Evolutionary conservation across 2,329 filamentous ascomycete genomes (phyloP).

Genomic region (Pestalotiopsis sp.): DNA sequence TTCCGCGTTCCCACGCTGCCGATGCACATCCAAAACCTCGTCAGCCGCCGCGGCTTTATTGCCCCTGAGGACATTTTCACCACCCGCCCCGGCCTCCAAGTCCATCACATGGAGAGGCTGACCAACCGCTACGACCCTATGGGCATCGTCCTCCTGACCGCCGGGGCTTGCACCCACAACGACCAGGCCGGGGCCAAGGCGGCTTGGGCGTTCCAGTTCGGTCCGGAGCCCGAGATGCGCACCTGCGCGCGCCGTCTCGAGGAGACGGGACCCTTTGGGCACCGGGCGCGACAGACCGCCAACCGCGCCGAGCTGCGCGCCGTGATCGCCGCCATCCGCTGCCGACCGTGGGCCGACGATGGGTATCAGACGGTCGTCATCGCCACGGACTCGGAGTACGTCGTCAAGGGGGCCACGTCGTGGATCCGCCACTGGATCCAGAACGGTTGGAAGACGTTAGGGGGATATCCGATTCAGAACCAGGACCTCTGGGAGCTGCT

Average conservation of each 20-base stretch:
- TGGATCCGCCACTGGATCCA: constrained; percentile 44
- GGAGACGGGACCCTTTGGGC: constrained; percentile 40
- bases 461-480: constrained; percentile 43
- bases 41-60: constrained; percentile 4
- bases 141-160: constrained; percentile 43
- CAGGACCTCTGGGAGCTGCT: constrained; percentile 54
- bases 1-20: constrained; percentile 28
- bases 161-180: constrained; percentile 47
- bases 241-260: constrained; percentile 39
- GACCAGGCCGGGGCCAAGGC: constrained; percentile 37
- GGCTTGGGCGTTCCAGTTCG: constrained; percentile 40
- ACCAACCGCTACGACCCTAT: constrained; percentile 31
- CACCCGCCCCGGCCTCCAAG: background rate
- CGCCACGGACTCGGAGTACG: constrained; percentile 56
- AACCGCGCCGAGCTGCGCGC: constrained; percentile 59
- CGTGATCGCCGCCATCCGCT: constrained; percentile 50
- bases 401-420: constrained; percentile 44
- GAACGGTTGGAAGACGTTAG: constrained; percentile 44
- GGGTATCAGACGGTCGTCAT: constrained; percentile 45
- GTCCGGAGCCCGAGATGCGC: constrained; percentile 17
- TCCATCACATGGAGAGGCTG: constrained; percentile 13
- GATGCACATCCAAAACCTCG: background rate
- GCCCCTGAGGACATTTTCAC: constrained; percentile 30
- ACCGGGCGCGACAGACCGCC: constrained; percentile 41
- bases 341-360: constrained; percentile 45